phyloP scores from a whole-genome alignment of 352 stramenopile species.

The Phytophthora constricta region DNA sequence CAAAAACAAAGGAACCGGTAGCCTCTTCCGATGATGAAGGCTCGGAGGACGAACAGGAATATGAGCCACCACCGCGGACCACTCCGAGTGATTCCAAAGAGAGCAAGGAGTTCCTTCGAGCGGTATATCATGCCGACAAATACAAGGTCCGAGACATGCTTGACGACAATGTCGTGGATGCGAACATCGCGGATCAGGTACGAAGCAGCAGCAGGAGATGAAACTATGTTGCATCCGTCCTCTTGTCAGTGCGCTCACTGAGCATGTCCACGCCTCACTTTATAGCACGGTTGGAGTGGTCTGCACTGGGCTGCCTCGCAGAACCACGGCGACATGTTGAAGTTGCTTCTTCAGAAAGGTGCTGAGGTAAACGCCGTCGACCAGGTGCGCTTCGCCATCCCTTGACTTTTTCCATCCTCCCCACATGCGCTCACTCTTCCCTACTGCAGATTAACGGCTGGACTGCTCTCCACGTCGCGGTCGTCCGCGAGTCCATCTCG shows the following conservation, averaged over 20 bases:
- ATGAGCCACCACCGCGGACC: slow-evolving; percentile 43
- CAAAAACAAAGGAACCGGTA: slow-evolving; percentile 18
- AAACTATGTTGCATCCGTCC: neutral
- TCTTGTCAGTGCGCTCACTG: slow-evolving; percentile 7
- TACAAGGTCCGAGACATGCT: slow-evolving; percentile 63
- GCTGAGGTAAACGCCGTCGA: slow-evolving; percentile 64
- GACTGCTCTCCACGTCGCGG: slow-evolving; percentile 72
- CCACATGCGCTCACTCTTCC: neutral
- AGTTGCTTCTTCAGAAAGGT: slow-evolving; percentile 50
- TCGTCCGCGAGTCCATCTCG: slow-evolving; percentile 50
- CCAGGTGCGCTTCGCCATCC: slow-evolving; percentile 43
- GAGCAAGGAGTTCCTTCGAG: slow-evolving; percentile 67
- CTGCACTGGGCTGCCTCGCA: slow-evolving; percentile 83
- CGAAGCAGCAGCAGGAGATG: no score
- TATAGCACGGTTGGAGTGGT: slow-evolving; percentile 77
- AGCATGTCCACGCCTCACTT: neutral
- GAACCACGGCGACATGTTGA: slow-evolving; percentile 58
- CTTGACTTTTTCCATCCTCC: neutral
- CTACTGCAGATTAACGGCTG: slow-evolving; percentile 65
- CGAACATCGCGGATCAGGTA: slow-evolving; percentile 68
- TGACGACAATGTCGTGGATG: slow-evolving; percentile 48
- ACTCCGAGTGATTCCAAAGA: slow-evolving; percentile 55
- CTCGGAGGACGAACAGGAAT: slow-evolving; percentile 28
- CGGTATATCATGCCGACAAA: slow-evolving; percentile 67
- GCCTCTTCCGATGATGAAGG: slow-evolving; percentile 10